These are phyloP conservation scores for Aspergillus neotritici DNA, from an alignment of 2,329 filamentous ascomycete genomes.

Conservation along the genomic window DNA sequence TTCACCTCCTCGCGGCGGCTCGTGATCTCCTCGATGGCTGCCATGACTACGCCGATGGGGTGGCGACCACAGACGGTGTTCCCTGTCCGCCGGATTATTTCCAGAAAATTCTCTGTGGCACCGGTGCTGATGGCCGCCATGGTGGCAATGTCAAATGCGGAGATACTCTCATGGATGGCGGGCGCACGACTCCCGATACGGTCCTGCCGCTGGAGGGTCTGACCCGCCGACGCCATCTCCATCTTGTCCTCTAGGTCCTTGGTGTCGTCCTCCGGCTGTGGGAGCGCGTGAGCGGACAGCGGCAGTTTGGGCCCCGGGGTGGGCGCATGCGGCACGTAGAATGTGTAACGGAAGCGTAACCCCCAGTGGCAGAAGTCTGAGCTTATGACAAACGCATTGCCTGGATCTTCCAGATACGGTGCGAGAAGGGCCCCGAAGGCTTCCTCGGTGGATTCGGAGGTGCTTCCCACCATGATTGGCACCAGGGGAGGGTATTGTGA, in stretches of 20 bases:
- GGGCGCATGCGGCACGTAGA: slow-evolving; percentile 57
- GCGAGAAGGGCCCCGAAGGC: slow-evolving; percentile 65
- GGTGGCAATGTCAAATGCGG: slow-evolving; percentile 68
- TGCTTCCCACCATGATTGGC: slow-evolving; percentile 80
- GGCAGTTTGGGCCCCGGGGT: slow-evolving; percentile 32
- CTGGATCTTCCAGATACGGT: slow-evolving; percentile 67
- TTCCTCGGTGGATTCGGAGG: slow-evolving; percentile 60
- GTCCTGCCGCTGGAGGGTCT: slow-evolving; percentile 25
- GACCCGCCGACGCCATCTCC: slow-evolving; percentile 25
- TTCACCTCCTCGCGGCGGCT: slow-evolving; percentile 36
- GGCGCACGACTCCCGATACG: slow-evolving; percentile 34
- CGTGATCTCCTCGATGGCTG: slow-evolving; percentile 65
- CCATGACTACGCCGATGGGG: slow-evolving; percentile 90
- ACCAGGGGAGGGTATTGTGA: slow-evolving; percentile 66
- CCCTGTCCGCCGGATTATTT: slow-evolving; percentile 62
- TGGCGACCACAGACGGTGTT: slow-evolving; percentile 95
- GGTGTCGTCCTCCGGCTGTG: slow-evolving; percentile 31
- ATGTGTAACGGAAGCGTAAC: slow-evolving; percentile 71
- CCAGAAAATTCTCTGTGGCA: slow-evolving; percentile 62
- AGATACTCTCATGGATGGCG: slow-evolving; percentile 79
- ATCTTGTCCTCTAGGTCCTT: slow-evolving; percentile 25
- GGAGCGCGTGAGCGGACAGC: slow-evolving; percentile 38
- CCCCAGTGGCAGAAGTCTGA: slow-evolving; percentile 99
- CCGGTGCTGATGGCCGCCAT: slow-evolving; percentile 82
- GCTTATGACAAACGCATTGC: slow-evolving; percentile 77